These are phyloP conservation scores for Paulownia fortunei DNA, from an alignment of 257 asterid genomes.

Conservation along the genomic window DNA sequence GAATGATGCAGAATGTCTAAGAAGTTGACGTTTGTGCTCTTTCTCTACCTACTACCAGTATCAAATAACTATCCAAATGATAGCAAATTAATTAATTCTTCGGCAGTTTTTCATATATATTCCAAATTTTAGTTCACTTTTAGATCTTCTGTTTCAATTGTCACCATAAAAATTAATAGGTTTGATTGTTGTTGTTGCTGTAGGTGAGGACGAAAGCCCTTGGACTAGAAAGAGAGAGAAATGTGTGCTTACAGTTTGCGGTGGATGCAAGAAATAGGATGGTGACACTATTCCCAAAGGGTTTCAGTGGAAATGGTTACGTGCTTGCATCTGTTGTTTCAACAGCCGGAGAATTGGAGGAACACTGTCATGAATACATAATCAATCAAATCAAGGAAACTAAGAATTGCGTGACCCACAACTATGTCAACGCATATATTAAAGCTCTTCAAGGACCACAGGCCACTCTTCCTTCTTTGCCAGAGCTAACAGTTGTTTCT, in stretches of 20 bases:
- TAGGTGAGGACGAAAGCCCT: slow-evolving; percentile 39
- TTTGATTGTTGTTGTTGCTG: background rate
- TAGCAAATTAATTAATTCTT: too few species aligned
- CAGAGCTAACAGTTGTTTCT: slow-evolving; percentile 35
- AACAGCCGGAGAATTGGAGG: slow-evolving; percentile 34
- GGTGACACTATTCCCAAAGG: slow-evolving; percentile 31
- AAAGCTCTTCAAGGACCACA: slow-evolving; percentile 26
- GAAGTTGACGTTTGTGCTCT: too few species aligned
- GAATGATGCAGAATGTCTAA: too few species aligned
- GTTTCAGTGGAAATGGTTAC: slow-evolving; percentile 39
- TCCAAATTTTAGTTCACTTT: too few species aligned
- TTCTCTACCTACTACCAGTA: too few species aligned
- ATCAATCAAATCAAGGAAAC: slow-evolving; percentile 33
- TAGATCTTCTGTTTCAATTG: too few species aligned
- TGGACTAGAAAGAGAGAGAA: slow-evolving; percentile 20
- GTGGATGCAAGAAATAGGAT: slow-evolving; percentile 36
- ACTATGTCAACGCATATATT: slow-evolving; percentile 31
- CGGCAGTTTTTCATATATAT: too few species aligned
- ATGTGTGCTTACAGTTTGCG: slow-evolving; percentile 41
- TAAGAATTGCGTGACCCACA: slow-evolving; percentile 26
- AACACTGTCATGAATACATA: slow-evolving; percentile 20
- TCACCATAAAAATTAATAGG: too few species aligned
- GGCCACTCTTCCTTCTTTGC: slow-evolving; percentile 31
- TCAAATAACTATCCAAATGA: too few species aligned
- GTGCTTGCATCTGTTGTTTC: slow-evolving; percentile 38